Evolutionary conservation across 1,139 yeast genomes (phyloP).

Genomic region (Pneumocystis murina): DNA sequence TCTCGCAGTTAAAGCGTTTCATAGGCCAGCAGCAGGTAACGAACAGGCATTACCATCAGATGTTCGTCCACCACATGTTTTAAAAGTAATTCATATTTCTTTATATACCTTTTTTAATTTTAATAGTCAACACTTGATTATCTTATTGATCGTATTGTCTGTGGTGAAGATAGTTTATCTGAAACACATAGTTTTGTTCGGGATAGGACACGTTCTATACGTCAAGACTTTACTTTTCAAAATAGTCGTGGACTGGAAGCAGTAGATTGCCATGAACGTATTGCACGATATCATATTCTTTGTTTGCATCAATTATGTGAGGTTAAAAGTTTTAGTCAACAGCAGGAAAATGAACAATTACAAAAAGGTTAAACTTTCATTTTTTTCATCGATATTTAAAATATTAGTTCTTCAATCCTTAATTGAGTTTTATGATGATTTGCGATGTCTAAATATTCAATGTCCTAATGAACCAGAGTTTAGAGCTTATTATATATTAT

Average conservation of each 20-base stretch:
- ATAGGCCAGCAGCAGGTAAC: constrained; percentile 96
- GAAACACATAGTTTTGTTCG: constrained; percentile 85
- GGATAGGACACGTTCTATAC: constrained; percentile 95
- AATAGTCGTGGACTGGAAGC: constrained; percentile 91
- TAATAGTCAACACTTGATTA: constrained; percentile 11
- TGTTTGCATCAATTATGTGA: constrained; percentile 78
- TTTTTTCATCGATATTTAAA: constrained; percentile 1
- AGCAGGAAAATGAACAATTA: constrained; percentile 94
- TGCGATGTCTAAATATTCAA: constrained; percentile 49
- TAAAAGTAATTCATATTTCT: constrained; percentile 24
- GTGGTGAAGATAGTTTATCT: constrained; percentile 33
- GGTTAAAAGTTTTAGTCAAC: constrained; percentile 59
- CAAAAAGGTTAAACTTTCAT: constrained; percentile 35
- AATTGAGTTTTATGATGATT: constrained; percentile 73
- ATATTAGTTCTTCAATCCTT: constrained; percentile 59
- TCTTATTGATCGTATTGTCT: constrained; percentile 10
- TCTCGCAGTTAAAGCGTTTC: constrained; percentile 78
- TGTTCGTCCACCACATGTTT: constrained; percentile 77
- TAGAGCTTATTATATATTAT: constrained; percentile 68
- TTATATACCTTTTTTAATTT: background rate
- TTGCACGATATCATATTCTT: constrained; percentile 74
- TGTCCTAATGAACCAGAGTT: constrained; percentile 88
- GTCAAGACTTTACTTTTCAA: constrained; percentile 95
- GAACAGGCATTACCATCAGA: constrained; percentile 97
- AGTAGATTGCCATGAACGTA: constrained; percentile 78